Conservation (phyloP, 2,329 filamentous ascomycete species). For the Ophiostoma sp. region DNA sequence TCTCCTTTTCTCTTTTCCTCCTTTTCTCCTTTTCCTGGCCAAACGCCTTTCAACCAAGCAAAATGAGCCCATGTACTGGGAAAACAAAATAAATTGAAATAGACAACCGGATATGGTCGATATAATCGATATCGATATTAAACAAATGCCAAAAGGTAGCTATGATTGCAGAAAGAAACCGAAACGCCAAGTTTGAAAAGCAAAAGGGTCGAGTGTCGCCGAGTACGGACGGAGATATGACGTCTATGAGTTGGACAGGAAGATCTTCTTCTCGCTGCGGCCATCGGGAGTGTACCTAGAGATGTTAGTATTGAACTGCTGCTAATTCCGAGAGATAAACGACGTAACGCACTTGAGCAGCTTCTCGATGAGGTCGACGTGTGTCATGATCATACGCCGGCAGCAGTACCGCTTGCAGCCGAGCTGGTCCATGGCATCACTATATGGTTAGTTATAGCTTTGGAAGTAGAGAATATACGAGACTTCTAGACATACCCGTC, state of each 20-base stretch:
- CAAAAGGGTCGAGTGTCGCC: background rate
- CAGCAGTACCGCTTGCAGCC: conserved; percentile 96
- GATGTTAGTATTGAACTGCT: conserved; percentile 8
- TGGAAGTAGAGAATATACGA: background rate
- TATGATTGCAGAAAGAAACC: conserved; percentile 2
- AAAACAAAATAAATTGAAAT: background rate
- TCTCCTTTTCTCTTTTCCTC: background rate
- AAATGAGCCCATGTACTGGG: background rate
- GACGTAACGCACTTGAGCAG: conserved; percentile 68
- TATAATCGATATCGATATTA: conserved; percentile 2
- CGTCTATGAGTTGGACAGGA: conserved; percentile 27
- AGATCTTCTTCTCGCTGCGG: conserved; percentile 57
- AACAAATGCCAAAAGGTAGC: background rate
- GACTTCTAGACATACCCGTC: conserved; percentile 59
- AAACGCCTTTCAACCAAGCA: background rate
- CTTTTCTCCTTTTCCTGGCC: background rate
- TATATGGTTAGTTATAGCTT: conserved; percentile 37
- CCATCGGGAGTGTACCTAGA: conserved; percentile 57
- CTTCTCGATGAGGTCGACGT: conserved; percentile 98
- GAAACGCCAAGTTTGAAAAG: background rate
- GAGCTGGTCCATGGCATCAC: conserved; percentile 92
- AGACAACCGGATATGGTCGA: conserved; percentile 8
- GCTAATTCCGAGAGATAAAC: background rate
- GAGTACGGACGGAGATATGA: background rate
- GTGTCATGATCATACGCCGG: conserved; percentile 98